Conservation (phyloP, 345 rosid species). For the Microcos paniculata region DNA sequence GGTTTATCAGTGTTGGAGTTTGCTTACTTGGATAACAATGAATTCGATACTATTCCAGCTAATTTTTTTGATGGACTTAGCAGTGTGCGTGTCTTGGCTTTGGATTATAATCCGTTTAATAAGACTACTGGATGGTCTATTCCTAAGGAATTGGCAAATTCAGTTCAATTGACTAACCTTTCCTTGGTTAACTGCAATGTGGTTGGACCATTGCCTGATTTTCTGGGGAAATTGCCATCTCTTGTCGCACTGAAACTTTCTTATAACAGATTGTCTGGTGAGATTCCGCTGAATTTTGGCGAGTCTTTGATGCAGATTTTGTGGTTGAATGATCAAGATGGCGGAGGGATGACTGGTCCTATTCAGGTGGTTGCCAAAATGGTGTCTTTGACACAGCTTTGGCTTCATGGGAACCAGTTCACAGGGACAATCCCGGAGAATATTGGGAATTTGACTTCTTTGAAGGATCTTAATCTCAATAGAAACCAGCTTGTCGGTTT, state of each 20-base stretch:
- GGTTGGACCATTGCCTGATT: slow-evolving; percentile 62
- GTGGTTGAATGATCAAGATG: slow-evolving; percentile 68
- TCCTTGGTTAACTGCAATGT: slow-evolving; percentile 62
- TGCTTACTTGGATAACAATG: slow-evolving; percentile 57
- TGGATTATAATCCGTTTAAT: slow-evolving; percentile 62
- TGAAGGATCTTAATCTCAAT: slow-evolving; percentile 64
- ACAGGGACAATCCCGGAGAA: slow-evolving; percentile 61
- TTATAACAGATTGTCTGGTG: slow-evolving; percentile 54
- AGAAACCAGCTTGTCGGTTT: slow-evolving; percentile 58
- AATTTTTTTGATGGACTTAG: slow-evolving; percentile 57
- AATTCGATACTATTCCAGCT: slow-evolving; percentile 58
- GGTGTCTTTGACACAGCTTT: slow-evolving; percentile 44
- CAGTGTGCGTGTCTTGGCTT: slow-evolving; percentile 49
- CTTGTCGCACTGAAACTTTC: slow-evolving; percentile 52
- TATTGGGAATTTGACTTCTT: slow-evolving; percentile 47
- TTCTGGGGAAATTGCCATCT: slow-evolving; percentile 52
- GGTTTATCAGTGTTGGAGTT: slow-evolving; percentile 51
- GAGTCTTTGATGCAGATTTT: slow-evolving; percentile 42
- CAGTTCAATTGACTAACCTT: slow-evolving; percentile 55
- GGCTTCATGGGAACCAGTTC: slow-evolving; percentile 84
- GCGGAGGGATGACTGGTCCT: slow-evolving; percentile 50
- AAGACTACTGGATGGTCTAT: slow-evolving; percentile 61
- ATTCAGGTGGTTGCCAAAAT: slow-evolving; percentile 59
- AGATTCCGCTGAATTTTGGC: slow-evolving; percentile 51
- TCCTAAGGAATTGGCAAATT: slow-evolving; percentile 43